Base-by-base conservation (phyloP, 2,329 filamentous ascomycete species). In the Pseudopithomyces maydicus region DNA sequence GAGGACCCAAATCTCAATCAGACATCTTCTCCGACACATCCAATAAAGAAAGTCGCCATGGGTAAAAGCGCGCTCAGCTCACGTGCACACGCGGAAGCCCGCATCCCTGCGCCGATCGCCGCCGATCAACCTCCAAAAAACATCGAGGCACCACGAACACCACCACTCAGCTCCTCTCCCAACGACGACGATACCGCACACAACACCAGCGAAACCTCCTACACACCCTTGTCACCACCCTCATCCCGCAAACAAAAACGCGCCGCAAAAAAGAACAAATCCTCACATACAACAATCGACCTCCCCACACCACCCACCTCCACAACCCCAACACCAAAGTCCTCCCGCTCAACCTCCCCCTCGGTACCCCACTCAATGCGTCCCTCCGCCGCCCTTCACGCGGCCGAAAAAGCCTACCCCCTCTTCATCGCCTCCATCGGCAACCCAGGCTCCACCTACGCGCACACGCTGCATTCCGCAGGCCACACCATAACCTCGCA, bases 341-440 rank as follows among this genome's bases (percentile, higher is more conserved):
- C n/a, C 45, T 22, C 41, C 39, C 46, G 20, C 35, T 36, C 47
- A 22, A 43, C 57, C 32, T 54, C 26, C 17, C 1, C 45, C 43
- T 11, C 43, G 26, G 5, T 10, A 45, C 32, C 49, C 46, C 32
- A n/a, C 14, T 19, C 47, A 38, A 26, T 41, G 15, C 42, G 19
- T 12, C 42, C 42, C 10, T 17, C 23, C 15, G 7, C 26, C 43
- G 22, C 42, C 43, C 38, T 58, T 36, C 48, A 58, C 53, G 56
- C 53, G n/a, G 26, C 64, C 15, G 56, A 59, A 56, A 65, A 58
- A 47, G 64, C 69, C 17, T 64, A 75, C 50, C 77, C 80, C 38
- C 86, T 96, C 66, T 85, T 98, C 55, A 82, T 98, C 68, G 85
- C 92, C 79, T 95, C 91, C 60, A 84, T 99, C 61, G 95, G 95